Percentiles rank a stretch among this genome's conserved stretches.
Conservation (phyloP, 1,139 yeast genomes). For the Candida glucosophila region DNA sequence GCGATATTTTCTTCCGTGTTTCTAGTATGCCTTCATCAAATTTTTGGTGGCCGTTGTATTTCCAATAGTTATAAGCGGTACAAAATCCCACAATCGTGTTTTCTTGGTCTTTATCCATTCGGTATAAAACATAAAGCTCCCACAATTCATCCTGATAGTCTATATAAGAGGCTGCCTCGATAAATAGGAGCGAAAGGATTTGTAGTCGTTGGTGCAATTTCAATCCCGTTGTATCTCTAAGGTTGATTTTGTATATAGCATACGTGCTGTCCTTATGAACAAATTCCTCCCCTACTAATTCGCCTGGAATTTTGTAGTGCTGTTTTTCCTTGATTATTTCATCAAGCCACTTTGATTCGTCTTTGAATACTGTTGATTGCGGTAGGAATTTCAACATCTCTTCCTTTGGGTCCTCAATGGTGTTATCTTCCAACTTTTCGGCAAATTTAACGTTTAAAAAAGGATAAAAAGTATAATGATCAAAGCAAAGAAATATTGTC, state of each 20-base stretch:
- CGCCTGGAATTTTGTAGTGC: conserved; percentile 41
- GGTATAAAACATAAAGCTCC: conserved; percentile 53
- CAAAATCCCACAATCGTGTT: conserved; percentile 64
- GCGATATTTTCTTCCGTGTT: conserved; percentile 74
- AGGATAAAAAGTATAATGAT: conserved; percentile 38
- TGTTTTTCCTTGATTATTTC: conserved; percentile 40
- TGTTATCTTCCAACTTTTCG: conserved; percentile 41
- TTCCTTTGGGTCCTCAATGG: conserved; percentile 44
- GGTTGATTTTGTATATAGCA: conserved; percentile 29
- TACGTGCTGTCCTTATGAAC: conserved; percentile 20
- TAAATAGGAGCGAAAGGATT: conserved; percentile 70
- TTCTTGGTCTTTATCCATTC: conserved; percentile 23
- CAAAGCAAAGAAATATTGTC: conserved; percentile 38
- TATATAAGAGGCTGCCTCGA: conserved; percentile 90
- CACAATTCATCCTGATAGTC: conserved; percentile 70
- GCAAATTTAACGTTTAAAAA: conserved; percentile 48
- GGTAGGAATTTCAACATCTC: conserved; percentile 55
- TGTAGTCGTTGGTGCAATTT: conserved; percentile 66
- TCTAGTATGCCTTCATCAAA: conserved; percentile 44
- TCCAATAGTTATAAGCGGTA: conserved; percentile 82
- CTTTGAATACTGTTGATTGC: conserved; percentile 46
- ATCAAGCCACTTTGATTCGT: conserved; percentile 62
- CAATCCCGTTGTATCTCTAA: conserved; percentile 30
- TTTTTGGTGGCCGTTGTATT: conserved; percentile 46
- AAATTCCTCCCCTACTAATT: conserved; percentile 25